Percentiles rank a stretch among this genome's conserved stretches.
phyloP scores from a whole-genome alignment of 2,329 filamentous ascomycete species.

The Triangularia verruculosa region DNA sequence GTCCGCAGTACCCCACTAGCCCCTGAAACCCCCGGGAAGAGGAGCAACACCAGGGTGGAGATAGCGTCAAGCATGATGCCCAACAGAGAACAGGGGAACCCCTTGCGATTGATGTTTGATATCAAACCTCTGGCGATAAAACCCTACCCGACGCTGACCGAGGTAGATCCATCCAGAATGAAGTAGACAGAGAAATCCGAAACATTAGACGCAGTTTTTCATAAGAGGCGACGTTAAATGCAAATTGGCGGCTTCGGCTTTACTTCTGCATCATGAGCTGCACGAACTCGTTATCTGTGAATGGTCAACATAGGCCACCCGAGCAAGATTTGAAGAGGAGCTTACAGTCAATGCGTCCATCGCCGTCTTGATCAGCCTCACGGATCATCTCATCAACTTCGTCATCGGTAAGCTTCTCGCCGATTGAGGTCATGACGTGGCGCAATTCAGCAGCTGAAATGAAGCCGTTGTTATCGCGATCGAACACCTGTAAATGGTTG shows the following conservation, averaged over 20 bases:
- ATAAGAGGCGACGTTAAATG: slow-evolving; percentile 15
- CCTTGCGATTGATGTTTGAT: slow-evolving; percentile 18
- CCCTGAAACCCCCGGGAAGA: not conserved
- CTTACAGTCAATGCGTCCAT: slow-evolving; percentile 85
- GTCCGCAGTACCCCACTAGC: slow-evolving; percentile 1
- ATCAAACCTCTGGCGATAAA: slow-evolving; percentile 19
- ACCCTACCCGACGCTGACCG: slow-evolving; percentile 19
- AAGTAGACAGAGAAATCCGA: slow-evolving; percentile 23
- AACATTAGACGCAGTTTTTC: slow-evolving; percentile 20
- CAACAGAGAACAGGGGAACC: slow-evolving; percentile 11
- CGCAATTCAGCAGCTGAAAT: slow-evolving; percentile 85
- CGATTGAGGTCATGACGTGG: slow-evolving; percentile 89
- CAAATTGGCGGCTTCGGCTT: slow-evolving; percentile 27
- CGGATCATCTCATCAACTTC: slow-evolving; percentile 94
- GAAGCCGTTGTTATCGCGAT: slow-evolving; percentile 89
- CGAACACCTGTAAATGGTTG: slow-evolving; percentile 59
- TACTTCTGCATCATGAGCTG: slow-evolving; percentile 97
- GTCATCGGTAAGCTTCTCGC: slow-evolving; percentile 86
- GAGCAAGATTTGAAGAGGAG: not conserved
- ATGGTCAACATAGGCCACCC: slow-evolving; percentile 26
- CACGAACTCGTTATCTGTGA: slow-evolving; percentile 82
- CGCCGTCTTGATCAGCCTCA: slow-evolving; percentile 85
- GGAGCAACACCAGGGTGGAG: not conserved
- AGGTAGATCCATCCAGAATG: slow-evolving; percentile 23
- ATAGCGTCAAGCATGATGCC: slow-evolving; percentile 11